phyloP scores from a whole-genome alignment of 2,329 filamentous ascomycete genomes.

The Talaromyces islandicus region DNA sequence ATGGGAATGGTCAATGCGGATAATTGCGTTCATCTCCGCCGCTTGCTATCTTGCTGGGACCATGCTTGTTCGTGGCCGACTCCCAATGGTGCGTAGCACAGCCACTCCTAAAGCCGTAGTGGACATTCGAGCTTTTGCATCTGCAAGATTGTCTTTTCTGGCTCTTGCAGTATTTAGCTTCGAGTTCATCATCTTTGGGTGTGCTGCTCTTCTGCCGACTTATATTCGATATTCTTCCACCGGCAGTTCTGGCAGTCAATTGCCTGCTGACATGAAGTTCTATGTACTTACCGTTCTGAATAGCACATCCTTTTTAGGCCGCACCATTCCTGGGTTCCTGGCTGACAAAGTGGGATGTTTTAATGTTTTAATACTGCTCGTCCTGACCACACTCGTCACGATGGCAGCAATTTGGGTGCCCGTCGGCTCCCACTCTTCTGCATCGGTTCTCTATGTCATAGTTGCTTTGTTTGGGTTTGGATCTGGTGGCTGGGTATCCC shows the following conservation, averaged over 20 bases:
- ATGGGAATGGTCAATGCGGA: slow-evolving; percentile 31
- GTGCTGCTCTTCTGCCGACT: slow-evolving; percentile 43
- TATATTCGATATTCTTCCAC: slow-evolving; percentile 28
- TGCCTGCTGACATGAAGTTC: slow-evolving; percentile 35
- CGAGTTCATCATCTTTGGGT: slow-evolving; percentile 46
- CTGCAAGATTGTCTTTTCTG: slow-evolving; percentile 38
- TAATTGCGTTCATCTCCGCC: slow-evolving; percentile 31
- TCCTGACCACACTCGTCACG: slow-evolving; percentile 31
- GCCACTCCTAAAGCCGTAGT: slow-evolving; percentile 21
- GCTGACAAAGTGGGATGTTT: slow-evolving; percentile 43
- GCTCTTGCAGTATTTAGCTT: slow-evolving; percentile 40
- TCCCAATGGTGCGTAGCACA: slow-evolving; percentile 20
- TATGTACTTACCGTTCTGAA: slow-evolving; percentile 43
- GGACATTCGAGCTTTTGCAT: slow-evolving; percentile 37
- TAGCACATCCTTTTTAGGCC: slow-evolving; percentile 37
- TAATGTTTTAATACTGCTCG: slow-evolving; percentile 37
- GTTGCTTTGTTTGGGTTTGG: slow-evolving; percentile 46
- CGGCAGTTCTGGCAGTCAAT: neutral
- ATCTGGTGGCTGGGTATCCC: slow-evolving; percentile 43
- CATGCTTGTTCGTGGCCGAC: slow-evolving; percentile 27
- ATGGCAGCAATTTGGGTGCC: slow-evolving; percentile 43
- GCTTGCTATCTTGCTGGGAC: slow-evolving; percentile 27
- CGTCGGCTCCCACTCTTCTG: slow-evolving; percentile 34
- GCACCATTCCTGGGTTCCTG: slow-evolving; percentile 39
- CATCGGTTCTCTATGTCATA: slow-evolving; percentile 37